Conservation (phyloP, 352 stramenopile species). For the Phytopythium cucurbitacearum region DNA sequence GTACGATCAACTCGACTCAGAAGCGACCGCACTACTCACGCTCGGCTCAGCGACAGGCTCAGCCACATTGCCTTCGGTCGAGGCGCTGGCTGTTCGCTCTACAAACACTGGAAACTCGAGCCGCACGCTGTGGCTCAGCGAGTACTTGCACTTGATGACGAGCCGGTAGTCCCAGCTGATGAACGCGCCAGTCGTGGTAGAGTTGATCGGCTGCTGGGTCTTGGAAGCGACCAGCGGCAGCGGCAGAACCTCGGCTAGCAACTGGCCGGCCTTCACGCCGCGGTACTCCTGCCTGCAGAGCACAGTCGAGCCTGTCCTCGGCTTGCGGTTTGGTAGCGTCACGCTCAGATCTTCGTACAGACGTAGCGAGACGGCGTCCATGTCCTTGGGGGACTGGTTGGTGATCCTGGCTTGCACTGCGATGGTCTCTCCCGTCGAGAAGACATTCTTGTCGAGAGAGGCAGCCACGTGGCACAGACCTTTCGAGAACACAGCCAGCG, state of each 20-base stretch:
- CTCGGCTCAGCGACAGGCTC: conserved; percentile 2
- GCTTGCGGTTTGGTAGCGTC: conserved; percentile 16
- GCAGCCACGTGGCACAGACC: conserved; percentile 20
- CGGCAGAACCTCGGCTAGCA: conserved; percentile 18
- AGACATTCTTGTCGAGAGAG: conserved; percentile 23
- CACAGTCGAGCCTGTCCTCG: conserved; percentile 15
- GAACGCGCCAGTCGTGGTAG: conserved; percentile 18
- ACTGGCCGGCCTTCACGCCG: conserved; percentile 20
- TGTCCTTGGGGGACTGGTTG: conserved; percentile 28
- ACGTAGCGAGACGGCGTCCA: conserved; percentile 21
- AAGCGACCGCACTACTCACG: background rate
- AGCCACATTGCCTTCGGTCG: background rate
- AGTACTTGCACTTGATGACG: conserved; percentile 27
- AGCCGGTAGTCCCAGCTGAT: conserved; percentile 28
- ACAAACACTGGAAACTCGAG: conserved; percentile 29
- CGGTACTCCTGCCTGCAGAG: conserved; percentile 18
- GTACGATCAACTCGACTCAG: too few relatives aligned
- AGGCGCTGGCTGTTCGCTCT: conserved; percentile 5
- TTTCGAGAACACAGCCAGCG: conserved; percentile 15
- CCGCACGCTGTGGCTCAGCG: conserved; percentile 28
- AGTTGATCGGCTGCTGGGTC: conserved; percentile 10
- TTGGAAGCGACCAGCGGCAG: conserved; percentile 20
- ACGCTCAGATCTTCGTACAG: conserved; percentile 29
- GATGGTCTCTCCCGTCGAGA: conserved; percentile 23
- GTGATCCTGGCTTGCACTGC: conserved; percentile 18